Percentiles rank a stretch among this genome's conserved stretches.
Conservation (phyloP, 1,284 basidiomycete species). For the Rhodotorula sp. region DNA sequence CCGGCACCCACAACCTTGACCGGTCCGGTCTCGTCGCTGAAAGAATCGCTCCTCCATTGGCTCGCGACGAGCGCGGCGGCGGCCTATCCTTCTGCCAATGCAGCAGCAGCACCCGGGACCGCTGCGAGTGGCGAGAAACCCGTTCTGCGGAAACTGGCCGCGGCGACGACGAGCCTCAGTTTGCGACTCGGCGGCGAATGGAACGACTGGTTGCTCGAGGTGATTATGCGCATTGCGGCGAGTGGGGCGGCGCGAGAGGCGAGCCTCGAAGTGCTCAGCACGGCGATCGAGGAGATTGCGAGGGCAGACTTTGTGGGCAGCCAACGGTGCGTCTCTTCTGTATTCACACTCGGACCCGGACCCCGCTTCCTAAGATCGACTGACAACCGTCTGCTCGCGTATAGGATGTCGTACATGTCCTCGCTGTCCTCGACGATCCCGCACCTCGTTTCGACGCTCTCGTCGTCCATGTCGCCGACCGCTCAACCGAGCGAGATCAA, state of each 20-base stretch:
- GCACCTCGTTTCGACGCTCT: conserved; percentile 36
- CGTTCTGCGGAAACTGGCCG: conserved; percentile 43
- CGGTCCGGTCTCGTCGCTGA: conserved; percentile 17
- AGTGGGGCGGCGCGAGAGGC: conserved; percentile 37
- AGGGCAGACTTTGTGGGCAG: conserved; percentile 43
- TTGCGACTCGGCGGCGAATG: conserved; percentile 29
- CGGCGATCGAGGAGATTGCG: conserved; percentile 44
- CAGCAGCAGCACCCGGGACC: background rate
- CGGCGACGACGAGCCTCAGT: conserved; percentile 30
- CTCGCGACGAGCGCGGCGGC: conserved; percentile 31
- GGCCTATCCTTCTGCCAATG: conserved; percentile 17
- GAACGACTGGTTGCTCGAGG: conserved; percentile 44
- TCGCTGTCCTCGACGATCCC: conserved; percentile 36
- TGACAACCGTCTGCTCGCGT: too few relatives aligned
- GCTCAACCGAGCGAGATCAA: conserved; percentile 16
- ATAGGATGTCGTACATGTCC: conserved; percentile 37
- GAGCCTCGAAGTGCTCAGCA: conserved; percentile 39
- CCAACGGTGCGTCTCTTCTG: conserved; percentile 32
- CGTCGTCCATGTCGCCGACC: conserved; percentile 24
- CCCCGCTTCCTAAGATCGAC: background rate
- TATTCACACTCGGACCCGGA: background rate
- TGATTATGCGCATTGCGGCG: conserved; percentile 39
- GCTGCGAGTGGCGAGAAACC: conserved; percentile 31
- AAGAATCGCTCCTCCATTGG: conserved; percentile 42
- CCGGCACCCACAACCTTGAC: background rate